Base-by-base conservation (phyloP, 441 rosid species). In the Viola pubescens region DNA sequence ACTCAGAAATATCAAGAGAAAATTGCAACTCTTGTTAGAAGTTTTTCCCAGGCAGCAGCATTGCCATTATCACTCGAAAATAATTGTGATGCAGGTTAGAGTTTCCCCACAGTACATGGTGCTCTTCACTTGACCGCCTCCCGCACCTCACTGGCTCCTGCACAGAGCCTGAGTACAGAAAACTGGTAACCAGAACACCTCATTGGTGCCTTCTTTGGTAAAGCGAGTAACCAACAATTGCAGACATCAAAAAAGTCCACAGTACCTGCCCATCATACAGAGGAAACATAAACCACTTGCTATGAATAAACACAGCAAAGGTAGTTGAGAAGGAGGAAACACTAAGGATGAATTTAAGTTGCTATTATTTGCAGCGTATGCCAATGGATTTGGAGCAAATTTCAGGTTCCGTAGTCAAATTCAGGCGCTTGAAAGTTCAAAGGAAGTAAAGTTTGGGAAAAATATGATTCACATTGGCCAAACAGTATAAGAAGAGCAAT, bases 211-310 rank as follows among this genome's bases (percentile, higher is more conserved):
- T 88, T 78, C 91, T 79, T 68, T 83, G 99, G 82, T 94, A 94
- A 70, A 94, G 96, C 9, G 98, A 85, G 75, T 91, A 91, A 48
- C 98, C 99, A 71, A 91, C 87, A 49, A 91, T 80, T 16, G 99
- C 95, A 59, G 98, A 94, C 97, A 94, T 94, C 60, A 91, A 62
- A 73, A 94, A 91, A 2, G 99, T 89, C 99, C 97, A 91, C 7
- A 91, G 71, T 42, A 94, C 96, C 99, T 94, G 85, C 75, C 62
- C 66, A 16, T 16, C 19, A 16, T 16, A 7, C 34, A 37, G 39
- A 13, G 11, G 47, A 43, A 12, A 19, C 62, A 54, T 42, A 42
- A 58, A 52, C 56, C 4, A 9, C 34, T 26, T 26, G 2, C 34
- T 26, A 2, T 26, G 34, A 26, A 2, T 26, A 26, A 2, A 1